Base-by-base conservation (phyloP, 495 filamentous ascomycete genomes). In the Annulohypoxylon bovei region DNA sequence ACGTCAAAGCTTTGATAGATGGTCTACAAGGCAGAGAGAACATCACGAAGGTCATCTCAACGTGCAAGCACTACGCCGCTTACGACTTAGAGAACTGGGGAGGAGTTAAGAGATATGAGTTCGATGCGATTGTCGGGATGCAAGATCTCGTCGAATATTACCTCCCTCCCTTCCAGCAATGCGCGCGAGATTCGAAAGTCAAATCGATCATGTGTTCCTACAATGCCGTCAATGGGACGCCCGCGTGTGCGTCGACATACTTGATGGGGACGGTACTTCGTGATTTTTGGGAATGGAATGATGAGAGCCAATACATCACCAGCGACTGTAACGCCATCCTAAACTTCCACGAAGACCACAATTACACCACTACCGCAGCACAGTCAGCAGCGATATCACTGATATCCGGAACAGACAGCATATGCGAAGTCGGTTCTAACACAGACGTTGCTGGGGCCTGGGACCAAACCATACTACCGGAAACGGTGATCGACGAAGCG, bases 21-120 rank as follows among this genome's bases (percentile, higher is more conserved):
- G 89, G 88, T 27, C 78, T 91, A 8, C 86, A 91, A 67, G 89
- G 88, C 12, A 71, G 58, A 23, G 62, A 71, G 35, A 50, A 70
- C 12, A 63, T 70, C 35, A 72, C 75, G 4, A 88, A 87, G 70
- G 72, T 91, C n/a, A 82, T 88, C 5, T 85, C 88, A 6, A 91
- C 87, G 2, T 88, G 86, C 52, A 91, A 90, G 70, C 89, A 91
- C 72, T 91, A 79, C 62, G 88, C 86, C 7, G 88, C 83, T 0
- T 90, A 92, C 69, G 89, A 92, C 62, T 80, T 91, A 3, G 90
- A 92, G 73, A 74, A 77, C 61, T 82, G 78, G 76, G 69, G 75
- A 37, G 77, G 67, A 27, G 18, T 77, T 53, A 59, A 65, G 70
- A 65, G 81, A 28, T 73, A 81, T 55, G 61, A 73, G 9, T 81